These are phyloP conservation scores for Rhodotorula babjevae DNA, from an alignment of 768 basidiomycete species.

Conservation along the genomic window DNA sequence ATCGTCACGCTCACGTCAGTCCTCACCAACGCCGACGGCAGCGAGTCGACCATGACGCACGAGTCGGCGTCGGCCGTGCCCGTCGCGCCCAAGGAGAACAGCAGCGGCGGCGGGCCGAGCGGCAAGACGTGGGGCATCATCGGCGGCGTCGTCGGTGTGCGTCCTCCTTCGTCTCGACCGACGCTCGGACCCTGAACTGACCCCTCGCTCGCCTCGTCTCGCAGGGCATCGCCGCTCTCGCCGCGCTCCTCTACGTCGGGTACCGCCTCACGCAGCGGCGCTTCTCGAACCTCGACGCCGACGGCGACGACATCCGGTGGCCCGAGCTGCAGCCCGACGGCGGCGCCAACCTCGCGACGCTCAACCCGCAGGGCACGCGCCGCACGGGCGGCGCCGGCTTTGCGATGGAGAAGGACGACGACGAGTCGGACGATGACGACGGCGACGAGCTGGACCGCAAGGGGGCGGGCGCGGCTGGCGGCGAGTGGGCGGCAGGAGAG, in stretches of 20 bases:
- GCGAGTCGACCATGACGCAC: constrained; percentile 19
- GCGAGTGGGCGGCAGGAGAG: constrained; percentile 6
- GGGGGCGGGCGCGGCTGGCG: background rate
- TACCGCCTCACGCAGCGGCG: constrained; percentile 18
- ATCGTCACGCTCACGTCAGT: constrained; percentile 29
- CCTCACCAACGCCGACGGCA: constrained; percentile 23
- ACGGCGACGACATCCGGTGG: constrained; percentile 18
- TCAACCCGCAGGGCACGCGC: constrained; percentile 19
- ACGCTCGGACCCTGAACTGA: too few species aligned
- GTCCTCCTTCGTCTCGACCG: background rate
- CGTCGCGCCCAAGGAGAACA: constrained; percentile 1
- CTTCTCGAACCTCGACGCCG: constrained; percentile 20
- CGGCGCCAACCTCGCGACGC: constrained; percentile 10
- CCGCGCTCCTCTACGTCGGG: constrained; percentile 5
- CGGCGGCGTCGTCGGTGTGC: constrained; percentile 24
- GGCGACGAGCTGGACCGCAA: constrained; percentile 3
- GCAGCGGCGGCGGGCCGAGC: background rate
- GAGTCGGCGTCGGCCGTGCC: background rate
- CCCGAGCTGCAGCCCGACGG: constrained; percentile 20
- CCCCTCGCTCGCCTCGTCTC: background rate
- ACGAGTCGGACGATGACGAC: background rate
- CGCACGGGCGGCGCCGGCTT: constrained; percentile 28
- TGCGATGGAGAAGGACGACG: constrained; percentile 23
- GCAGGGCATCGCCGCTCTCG: constrained; percentile 23
- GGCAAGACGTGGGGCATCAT: constrained; percentile 37